These are phyloP conservation scores for Pythium brachiatum DNA, from an alignment of 352 stramenopile genomes.

Conservation along the genomic window DNA sequence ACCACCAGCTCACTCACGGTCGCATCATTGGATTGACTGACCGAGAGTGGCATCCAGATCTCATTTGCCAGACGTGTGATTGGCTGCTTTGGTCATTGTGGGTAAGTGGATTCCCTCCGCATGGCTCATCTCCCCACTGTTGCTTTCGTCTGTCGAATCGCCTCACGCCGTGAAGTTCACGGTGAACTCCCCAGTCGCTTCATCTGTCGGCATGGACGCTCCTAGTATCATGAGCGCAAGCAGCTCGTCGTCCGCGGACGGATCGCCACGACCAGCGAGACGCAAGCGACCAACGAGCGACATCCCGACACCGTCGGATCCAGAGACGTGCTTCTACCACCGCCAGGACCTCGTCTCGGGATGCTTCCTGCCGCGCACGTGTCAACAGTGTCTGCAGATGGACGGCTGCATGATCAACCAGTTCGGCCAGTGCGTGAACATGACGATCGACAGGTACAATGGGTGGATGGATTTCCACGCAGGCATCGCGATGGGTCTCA, in stretches of 20 bases:
- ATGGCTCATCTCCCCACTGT: no score
- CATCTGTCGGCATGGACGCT: no score
- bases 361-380: background rate
- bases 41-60: no score
- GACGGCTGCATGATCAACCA: conserved; percentile 9
- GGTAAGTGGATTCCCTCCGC: no score
- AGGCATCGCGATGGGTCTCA: conserved; percentile 12
- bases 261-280: background rate
- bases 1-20: background rate
- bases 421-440: conserved; percentile 10
- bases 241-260: background rate
- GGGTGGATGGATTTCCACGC: conserved; percentile 1
- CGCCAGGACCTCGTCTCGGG: background rate
- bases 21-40: no score
- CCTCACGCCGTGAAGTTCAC: no score
- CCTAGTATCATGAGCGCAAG: background rate
- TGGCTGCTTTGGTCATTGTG: background rate
- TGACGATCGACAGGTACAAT: conserved; percentile 4
- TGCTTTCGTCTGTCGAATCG: no score
- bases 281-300: background rate
- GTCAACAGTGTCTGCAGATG: background rate
- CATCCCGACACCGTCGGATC: background rate
- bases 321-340: background rate
- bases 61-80: background rate
- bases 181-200: no score